Conservation (phyloP, 345 rosid genomes). For the Citrus sp. region DNA sequence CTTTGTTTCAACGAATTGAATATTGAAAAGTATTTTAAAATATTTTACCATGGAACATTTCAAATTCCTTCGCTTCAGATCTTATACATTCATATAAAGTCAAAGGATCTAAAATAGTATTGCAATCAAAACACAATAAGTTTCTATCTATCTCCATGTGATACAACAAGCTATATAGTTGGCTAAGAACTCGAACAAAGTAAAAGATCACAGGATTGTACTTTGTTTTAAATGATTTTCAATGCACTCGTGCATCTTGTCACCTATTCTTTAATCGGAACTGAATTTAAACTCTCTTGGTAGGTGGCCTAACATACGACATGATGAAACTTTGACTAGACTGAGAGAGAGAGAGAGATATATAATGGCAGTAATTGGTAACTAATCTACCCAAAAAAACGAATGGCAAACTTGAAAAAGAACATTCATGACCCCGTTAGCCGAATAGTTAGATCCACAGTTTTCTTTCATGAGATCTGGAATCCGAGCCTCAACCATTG, state of each 20-base stretch:
- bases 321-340: slow-evolving; percentile 11
- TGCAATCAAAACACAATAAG: background rate
- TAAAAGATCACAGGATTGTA: background rate
- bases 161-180: background rate
- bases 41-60: no score
- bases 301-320: slow-evolving; percentile 34
- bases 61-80: no score
- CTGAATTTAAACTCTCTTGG: slow-evolving; percentile 13
- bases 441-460: background rate
- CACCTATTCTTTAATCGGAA: slow-evolving; percentile 1
- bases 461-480: background rate
- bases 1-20: no score
- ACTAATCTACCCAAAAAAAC: slow-evolving; percentile 20
- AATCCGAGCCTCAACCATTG: background rate
- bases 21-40: no score
- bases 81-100: background rate
- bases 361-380: background rate
- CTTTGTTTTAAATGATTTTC: background rate
- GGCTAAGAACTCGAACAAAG: background rate
- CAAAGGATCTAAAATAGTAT: background rate
- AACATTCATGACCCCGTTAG: background rate
- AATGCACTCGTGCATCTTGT: slow-evolving; percentile 12
- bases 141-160: background rate
- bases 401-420: background rate
- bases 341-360: background rate